Base-by-base conservation (phyloP, 1,284 basidiomycete genomes). In the Marasmius fiardii region DNA sequence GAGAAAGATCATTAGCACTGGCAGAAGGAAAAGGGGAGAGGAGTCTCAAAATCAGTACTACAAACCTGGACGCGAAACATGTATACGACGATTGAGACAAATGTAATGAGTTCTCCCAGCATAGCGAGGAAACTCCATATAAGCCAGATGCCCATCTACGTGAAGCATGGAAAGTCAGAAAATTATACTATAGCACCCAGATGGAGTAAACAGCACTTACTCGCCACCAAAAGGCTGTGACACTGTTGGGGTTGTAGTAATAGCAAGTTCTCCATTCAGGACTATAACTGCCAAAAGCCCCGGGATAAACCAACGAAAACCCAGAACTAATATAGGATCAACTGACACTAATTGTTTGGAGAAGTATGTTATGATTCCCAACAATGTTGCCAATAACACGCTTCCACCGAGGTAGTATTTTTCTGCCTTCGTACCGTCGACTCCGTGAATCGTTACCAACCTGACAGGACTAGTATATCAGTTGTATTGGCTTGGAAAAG, bases 381-480 rank as follows among this genome's bases (percentile, higher is more conserved):
- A 49, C 0, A 54, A 58, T 1, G 61, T n/a, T 20, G 58, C 59
- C 10, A 65, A 31, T 2, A 64, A 2, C 3, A 55, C 16, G 11
- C 59, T 63, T 14, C 53, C 61, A 20, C 60, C 24, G 11, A 67
- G 18, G 50, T 68, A 68, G 43, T 62, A 68, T 52, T 67, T 67
- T 43, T 67, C 67, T 53, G 67, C 57, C 39, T 33, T 60, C 21
- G 62, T 61, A 2, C 67, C 66, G 50, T 67, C 63, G 16, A 64
- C 37, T 6, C 55, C 52, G 52, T 63, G 60, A 1, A 62, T 63
- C 18, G 67, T 51, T 3, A 68, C 66, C 3, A 68, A 49, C 41
- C 66, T 67, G 2, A 12, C 23, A 10, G 33, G 23, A 23, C 6
- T 33, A 8, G 47, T 14, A 14, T 45, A 11, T 12, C 24, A 52